phyloP scores from a whole-genome alignment of 768 basidiomycete genomes.

The Xerocomellus dryophilus region DNA sequence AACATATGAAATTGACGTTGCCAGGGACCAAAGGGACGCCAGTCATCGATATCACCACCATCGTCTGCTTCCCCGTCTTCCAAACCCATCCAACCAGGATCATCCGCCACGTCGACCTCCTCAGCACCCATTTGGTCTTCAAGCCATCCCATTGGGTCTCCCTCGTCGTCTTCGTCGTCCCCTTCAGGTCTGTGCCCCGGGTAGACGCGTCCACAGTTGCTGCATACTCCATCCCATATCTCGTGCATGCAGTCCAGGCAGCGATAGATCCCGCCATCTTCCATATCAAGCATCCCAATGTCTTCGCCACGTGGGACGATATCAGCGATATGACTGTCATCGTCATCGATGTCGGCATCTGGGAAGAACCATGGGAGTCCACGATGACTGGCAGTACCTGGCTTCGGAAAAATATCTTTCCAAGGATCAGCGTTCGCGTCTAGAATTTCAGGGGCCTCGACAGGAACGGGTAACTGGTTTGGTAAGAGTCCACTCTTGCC shows the following conservation, averaged over 20 bases:
- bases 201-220: slow-evolving; percentile 58
- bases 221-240: slow-evolving; percentile 68
- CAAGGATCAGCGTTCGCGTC: slow-evolving; percentile 53
- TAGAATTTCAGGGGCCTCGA: slow-evolving; percentile 25
- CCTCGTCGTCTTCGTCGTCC: slow-evolving; percentile 28
- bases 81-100: slow-evolving; percentile 34
- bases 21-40: slow-evolving; percentile 21
- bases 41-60: slow-evolving; percentile 26
- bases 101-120: slow-evolving; percentile 28
- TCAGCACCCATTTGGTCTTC: slow-evolving; percentile 40
- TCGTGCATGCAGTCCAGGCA: slow-evolving; percentile 78
- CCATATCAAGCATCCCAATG: slow-evolving; percentile 65
- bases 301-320: slow-evolving; percentile 32
- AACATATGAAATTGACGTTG: slow-evolving; percentile 13
- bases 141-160: slow-evolving; percentile 31
- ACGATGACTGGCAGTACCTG: neutral
- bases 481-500: slow-evolving; percentile 51
- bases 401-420: slow-evolving; percentile 55
- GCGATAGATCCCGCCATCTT: slow-evolving; percentile 75
- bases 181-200: slow-evolving; percentile 42
- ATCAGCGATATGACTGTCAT: slow-evolving; percentile 15
- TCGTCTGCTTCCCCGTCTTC: slow-evolving; percentile 35
- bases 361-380: slow-evolving; percentile 26
- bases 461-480: slow-evolving; percentile 23
- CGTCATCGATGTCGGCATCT: slow-evolving; percentile 17